These are phyloP conservation scores for Warburgia ugandensis DNA, from an alignment of 164 flowering plant species.

Conservation along the genomic window DNA sequence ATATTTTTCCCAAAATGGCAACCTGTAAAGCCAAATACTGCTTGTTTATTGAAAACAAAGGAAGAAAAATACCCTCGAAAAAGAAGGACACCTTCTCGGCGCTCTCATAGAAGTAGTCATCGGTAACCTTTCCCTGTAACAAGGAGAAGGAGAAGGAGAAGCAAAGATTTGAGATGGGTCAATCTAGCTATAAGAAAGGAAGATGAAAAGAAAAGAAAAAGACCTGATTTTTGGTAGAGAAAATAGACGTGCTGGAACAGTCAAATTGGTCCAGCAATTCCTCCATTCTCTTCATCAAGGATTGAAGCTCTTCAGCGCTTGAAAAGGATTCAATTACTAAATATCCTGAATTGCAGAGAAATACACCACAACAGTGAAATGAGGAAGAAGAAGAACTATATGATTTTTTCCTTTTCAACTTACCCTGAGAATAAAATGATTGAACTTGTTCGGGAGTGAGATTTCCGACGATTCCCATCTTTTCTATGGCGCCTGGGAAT, in stretches of 20 bases:
- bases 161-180: background rate
- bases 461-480: constrained; percentile 43
- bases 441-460: constrained; percentile 51
- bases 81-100: constrained; percentile 89
- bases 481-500: too few species aligned
- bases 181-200: background rate
- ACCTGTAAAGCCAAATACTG: background rate
- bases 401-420: background rate
- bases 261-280: constrained; percentile 64
- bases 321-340: constrained; percentile 78
- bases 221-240: constrained; percentile 90
- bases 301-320: constrained; percentile 47
- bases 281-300: constrained; percentile 62
- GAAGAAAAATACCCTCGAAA: constrained; percentile 65
- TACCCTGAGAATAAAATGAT: constrained; percentile 37
- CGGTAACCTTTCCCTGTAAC: constrained; percentile 47
- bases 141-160: background rate
- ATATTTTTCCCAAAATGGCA: background rate
- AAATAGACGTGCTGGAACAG: constrained; percentile 43
- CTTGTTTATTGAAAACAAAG: background rate
- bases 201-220: background rate
- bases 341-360: constrained; percentile 32
- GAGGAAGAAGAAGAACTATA: background rate
- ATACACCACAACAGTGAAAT: background rate
- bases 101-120: constrained; percentile 81